phyloP scores from a whole-genome alignment of 805 yeast genomes.

The Clavispora asparagi region DNA sequence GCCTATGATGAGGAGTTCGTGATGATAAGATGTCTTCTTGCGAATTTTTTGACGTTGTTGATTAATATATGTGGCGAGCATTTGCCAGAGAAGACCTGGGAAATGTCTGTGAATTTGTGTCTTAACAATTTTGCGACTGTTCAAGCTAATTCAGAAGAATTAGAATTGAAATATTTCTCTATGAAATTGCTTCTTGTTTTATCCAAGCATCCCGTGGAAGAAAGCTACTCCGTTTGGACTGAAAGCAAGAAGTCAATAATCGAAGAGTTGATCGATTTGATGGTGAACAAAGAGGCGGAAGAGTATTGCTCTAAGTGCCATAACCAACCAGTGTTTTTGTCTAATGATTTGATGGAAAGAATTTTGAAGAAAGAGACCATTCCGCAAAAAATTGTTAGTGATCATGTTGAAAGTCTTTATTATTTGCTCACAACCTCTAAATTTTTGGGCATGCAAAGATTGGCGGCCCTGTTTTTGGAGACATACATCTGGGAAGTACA shows the following conservation, averaged over 20 bases:
- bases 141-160: slow-evolving; percentile 28
- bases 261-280: slow-evolving; percentile 41
- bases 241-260: slow-evolving; percentile 32
- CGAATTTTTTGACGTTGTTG: slow-evolving; percentile 37
- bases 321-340: slow-evolving; percentile 23
- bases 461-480: slow-evolving; percentile 36
- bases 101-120: slow-evolving; percentile 32
- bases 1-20: slow-evolving; percentile 55
- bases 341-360: slow-evolving; percentile 29
- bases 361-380: slow-evolving; percentile 18
- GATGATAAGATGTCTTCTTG: slow-evolving; percentile 45
- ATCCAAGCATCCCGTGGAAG: slow-evolving; percentile 4
- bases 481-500: slow-evolving; percentile 42
- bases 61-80: slow-evolving; percentile 8
- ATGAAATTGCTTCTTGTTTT: slow-evolving; percentile 39
- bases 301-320: slow-evolving; percentile 21
- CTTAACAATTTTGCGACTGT: slow-evolving; percentile 43
- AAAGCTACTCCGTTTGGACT: slow-evolving; percentile 14
- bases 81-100: slow-evolving; percentile 30
- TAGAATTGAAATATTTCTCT: slow-evolving; percentile 44
- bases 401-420: slow-evolving; percentile 33
- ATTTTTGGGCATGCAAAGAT: slow-evolving; percentile 34
- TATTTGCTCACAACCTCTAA: slow-evolving; percentile 20
- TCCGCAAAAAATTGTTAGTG: slow-evolving; percentile 23
- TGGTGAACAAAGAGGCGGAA: slow-evolving; percentile 23